These are phyloP conservation scores for Talaromyces stipitatus DNA, from an alignment of 495 filamentous ascomycete species.

Conservation along the genomic window DNA sequence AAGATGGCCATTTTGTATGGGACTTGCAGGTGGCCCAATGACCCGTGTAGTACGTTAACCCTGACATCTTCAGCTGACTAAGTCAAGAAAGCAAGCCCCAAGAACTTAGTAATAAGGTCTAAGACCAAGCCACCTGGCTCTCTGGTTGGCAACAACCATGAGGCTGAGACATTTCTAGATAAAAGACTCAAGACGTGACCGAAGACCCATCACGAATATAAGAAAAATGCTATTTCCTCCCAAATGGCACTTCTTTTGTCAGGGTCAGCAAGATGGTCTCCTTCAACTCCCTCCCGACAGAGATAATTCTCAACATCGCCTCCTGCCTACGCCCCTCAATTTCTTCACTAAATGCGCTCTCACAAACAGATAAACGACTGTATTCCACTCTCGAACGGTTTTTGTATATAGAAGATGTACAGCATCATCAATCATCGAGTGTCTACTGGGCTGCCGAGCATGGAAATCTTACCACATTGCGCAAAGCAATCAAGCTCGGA, in stretches of 20 bases:
- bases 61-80: too few species aligned
- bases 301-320: neutral
- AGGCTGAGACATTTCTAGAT: neutral
- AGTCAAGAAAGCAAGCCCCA: too few species aligned
- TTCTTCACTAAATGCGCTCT: neutral
- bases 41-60: too few species aligned
- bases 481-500: neutral
- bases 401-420: neutral
- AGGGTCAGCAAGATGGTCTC: neutral
- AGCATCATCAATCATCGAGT: neutral
- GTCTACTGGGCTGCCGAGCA: neutral
- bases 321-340: neutral
- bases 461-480: neutral
- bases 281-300: neutral
- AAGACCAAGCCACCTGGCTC: neutral
- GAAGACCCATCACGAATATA: neutral
- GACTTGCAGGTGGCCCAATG: too few species aligned
- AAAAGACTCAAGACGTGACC: neutral
- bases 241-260: too few species aligned
- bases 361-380: neutral
- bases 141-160: neutral
- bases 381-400: neutral
- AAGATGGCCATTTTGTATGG: too few species aligned
- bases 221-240: neutral
- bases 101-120: neutral